Conservation (phyloP, 78 protist genomes). For the Mantamonas sphyraenae region DNA sequence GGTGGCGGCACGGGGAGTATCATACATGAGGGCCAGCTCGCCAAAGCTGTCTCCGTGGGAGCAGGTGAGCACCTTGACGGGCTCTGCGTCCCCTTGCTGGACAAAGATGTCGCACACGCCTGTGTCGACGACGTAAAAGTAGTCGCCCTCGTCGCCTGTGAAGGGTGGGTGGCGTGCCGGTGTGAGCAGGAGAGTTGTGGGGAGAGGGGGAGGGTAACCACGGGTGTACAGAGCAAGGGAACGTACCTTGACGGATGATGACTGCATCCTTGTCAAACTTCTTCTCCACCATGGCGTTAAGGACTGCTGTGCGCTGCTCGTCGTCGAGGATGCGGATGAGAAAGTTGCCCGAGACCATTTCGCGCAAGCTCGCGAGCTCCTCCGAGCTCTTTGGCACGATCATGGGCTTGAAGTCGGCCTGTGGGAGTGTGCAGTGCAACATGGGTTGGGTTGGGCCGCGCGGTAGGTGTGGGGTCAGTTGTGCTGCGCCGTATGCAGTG, state of each 20-base stretch:
- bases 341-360: constrained; percentile 37
- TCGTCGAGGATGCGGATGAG: constrained; percentile 47
- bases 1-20: constrained; percentile 55
- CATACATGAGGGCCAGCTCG: constrained; percentile 69
- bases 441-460: no score
- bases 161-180: background rate
- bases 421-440: no score
- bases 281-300: constrained; percentile 64
- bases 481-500: no score
- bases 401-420: no score
- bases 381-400: no score
- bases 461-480: no score
- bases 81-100: constrained; percentile 5
- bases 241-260: constrained; percentile 52
- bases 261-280: constrained; percentile 27
- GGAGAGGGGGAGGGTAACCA: no score
- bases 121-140: constrained; percentile 63
- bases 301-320: constrained; percentile 41
- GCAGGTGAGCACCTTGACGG: constrained; percentile 26
- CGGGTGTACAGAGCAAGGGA: background rate
- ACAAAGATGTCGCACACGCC: constrained; percentile 60
- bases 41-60: constrained; percentile 63
- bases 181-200: no score
- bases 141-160: constrained; percentile 82
- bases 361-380: no score